These are phyloP conservation scores for Coprinopsis marcescibilis DNA, from an alignment of 768 basidiomycete genomes.

Conservation along the genomic window DNA sequence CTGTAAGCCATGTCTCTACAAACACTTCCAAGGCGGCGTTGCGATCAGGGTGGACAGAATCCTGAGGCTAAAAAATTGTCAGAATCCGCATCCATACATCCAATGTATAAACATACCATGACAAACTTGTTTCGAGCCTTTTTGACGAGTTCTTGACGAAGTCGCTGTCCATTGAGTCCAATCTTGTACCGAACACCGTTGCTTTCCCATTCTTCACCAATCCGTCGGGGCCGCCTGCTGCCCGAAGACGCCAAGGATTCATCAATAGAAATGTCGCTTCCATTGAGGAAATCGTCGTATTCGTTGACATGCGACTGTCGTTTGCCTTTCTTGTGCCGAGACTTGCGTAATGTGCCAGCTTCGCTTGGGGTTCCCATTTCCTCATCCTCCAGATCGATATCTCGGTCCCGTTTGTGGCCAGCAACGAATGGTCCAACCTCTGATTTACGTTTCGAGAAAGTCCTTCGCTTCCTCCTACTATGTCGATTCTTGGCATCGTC, in stretches of 20 bases:
- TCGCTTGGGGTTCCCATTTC: conserved; percentile 35
- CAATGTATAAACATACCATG: conserved; percentile 49
- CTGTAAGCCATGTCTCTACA: conserved; percentile 76
- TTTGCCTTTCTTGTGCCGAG: conserved; percentile 50
- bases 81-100: conserved; percentile 1
- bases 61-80: conserved; percentile 48
- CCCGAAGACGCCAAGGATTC: conserved; percentile 43
- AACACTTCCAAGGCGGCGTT: conserved; percentile 62
- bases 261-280: conserved; percentile 43
- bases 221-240: conserved; percentile 45
- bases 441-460: conserved; percentile 47
- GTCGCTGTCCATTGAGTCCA: conserved; percentile 59
- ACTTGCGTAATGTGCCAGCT: conserved; percentile 16
- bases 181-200: conserved; percentile 70
- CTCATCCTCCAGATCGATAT: conserved; percentile 39
- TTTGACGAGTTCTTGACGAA: conserved; percentile 67
- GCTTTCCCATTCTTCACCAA: conserved; percentile 75
- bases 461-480: conserved; percentile 53
- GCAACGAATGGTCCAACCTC: conserved; percentile 28
- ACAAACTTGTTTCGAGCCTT: conserved; percentile 62
- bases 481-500: conserved; percentile 34
- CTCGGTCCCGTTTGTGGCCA: conserved; percentile 67
- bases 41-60: conserved; percentile 74
- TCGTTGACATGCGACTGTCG: conserved; percentile 24
- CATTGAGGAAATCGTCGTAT: conserved; percentile 29